Evolutionary conservation across 2,329 filamentous ascomycete genomes (phyloP).

Genomic region (Cladophialophora carrionii): DNA sequence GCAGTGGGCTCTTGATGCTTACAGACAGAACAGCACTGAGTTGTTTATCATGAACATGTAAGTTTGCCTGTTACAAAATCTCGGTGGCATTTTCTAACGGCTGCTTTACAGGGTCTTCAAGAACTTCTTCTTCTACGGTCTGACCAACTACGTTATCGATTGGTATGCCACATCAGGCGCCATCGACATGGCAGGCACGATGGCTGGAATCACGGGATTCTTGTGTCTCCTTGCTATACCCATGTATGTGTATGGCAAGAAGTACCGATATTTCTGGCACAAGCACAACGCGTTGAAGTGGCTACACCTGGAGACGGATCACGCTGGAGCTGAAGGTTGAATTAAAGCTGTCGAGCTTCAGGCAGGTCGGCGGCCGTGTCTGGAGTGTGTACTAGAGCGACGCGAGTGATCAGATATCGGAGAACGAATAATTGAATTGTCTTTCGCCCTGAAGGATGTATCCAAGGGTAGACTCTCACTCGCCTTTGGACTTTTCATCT

Average conservation of each 20-base stretch:
- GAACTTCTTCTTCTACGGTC: slow-evolving; percentile 37
- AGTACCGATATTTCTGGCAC: slow-evolving; percentile 41
- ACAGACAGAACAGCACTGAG: slow-evolving; percentile 30
- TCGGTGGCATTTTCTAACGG: background rate
- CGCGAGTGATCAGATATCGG: background rate
- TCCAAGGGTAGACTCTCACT: background rate
- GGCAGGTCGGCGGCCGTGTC: background rate
- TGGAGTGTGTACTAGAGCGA: background rate
- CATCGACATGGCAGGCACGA: slow-evolving; percentile 42
- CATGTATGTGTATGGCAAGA: slow-evolving; percentile 45
- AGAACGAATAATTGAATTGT: background rate
- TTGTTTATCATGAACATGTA: slow-evolving; percentile 35
- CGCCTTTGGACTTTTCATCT: background rate
- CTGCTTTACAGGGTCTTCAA: slow-evolving; percentile 27
- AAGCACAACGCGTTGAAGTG: slow-evolving; percentile 26
- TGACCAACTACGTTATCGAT: slow-evolving; percentile 45
- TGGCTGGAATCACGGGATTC: slow-evolving; percentile 43
- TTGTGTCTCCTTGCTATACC: slow-evolving; percentile 43
- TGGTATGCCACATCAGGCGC: slow-evolving; percentile 43
- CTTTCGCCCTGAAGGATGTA: background rate
- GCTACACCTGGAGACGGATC: slow-evolving; percentile 27
- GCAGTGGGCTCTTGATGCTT: slow-evolving; percentile 28
- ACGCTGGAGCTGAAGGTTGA: slow-evolving; percentile 18
- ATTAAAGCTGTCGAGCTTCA: background rate
- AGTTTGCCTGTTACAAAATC: background rate